A percentile compares a stretch with the other conserved stretches of the same genome.
phyloP scores from a whole-genome alignment of 768 basidiomycete genomes.

The Mycena alexandri region DNA sequence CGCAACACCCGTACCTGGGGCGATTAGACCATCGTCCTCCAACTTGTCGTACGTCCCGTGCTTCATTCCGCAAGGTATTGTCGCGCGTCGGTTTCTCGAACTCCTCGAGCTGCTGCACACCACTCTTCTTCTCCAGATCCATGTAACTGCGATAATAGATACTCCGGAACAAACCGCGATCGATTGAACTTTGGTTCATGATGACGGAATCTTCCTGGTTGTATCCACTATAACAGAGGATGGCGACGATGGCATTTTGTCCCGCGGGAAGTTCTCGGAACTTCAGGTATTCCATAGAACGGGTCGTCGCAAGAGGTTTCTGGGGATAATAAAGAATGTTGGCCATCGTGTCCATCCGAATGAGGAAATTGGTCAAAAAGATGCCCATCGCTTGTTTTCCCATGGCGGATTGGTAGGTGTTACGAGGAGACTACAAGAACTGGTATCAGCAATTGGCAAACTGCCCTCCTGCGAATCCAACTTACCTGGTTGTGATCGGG shows the following conservation, averaged over 20 bases:
- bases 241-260: constrained; percentile 99
- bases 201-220: constrained; percentile 99
- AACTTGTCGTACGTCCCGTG: constrained; percentile 99
- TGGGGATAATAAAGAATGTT: constrained; percentile 99
- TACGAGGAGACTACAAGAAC: constrained; percentile 89
- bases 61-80: constrained; percentile 94
- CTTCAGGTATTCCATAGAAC: constrained; percentile 99
- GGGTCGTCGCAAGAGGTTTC: constrained; percentile 98
- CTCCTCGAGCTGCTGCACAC: constrained; percentile 91
- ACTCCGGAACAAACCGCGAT: constrained; percentile 97
- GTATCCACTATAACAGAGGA: constrained; percentile 98
- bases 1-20: constrained; percentile 92
- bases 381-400: constrained; percentile 99
- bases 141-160: constrained; percentile 99
- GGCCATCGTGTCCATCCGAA: constrained; percentile 99
- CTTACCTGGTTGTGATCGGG: constrained; percentile 98
- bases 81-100: constrained; percentile 97
- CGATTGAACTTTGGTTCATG: constrained; percentile 99
- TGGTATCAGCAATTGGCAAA: constrained; percentile 28
- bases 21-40: constrained; percentile 95
- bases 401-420: constrained; percentile 99
- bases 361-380: constrained; percentile 97
- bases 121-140: constrained; percentile 98
- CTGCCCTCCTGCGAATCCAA: constrained; percentile 24
- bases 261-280: constrained; percentile 99